A percentile compares a stretch with the other conserved stretches of the same genome.
Evolutionary conservation across 208 protist genomes (phyloP).

Genomic region (Leishmania amazonensis): DNA sequence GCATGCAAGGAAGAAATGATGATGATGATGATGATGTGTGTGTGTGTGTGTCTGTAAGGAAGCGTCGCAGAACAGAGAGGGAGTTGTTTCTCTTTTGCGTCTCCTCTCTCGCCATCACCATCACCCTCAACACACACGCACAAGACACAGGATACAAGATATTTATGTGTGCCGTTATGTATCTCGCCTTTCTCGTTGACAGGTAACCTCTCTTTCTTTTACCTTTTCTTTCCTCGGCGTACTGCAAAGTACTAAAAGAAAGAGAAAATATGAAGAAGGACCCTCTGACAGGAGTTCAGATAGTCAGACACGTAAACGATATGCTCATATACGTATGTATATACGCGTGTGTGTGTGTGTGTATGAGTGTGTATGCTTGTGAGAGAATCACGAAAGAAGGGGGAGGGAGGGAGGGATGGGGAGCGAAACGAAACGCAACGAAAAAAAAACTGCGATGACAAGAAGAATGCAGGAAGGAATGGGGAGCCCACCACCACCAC

Average conservation of each 20-base stretch:
- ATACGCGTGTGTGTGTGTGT: constrained; percentile 4
- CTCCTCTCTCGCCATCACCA: neutral
- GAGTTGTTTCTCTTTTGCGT: neutral
- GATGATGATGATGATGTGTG: neutral
- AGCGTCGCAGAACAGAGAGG: neutral
- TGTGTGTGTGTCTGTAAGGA: neutral
- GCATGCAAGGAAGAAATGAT: neutral
- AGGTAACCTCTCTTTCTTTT: too few species aligned
- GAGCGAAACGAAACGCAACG: too few species aligned
- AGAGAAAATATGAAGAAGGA: neutral
- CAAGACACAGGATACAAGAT: neutral
- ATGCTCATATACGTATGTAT: constrained; percentile 28
- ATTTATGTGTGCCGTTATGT: neutral
- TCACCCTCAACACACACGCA: neutral
- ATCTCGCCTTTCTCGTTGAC: too few species aligned
- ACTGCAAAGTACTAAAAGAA: too few species aligned
- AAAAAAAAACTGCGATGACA: neutral
- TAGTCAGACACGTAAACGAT: neutral
- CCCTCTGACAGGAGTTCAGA: too few species aligned
- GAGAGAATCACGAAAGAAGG: neutral
- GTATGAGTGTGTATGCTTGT: neutral
- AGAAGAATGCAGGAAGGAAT: neutral
- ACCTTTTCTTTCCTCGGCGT: too few species aligned
- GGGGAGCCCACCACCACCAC: neutral
- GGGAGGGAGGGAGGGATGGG: neutral